Evolutionary conservation across 306 rosid genomes (phyloP).

Genomic region (Nissolia schottii): DNA sequence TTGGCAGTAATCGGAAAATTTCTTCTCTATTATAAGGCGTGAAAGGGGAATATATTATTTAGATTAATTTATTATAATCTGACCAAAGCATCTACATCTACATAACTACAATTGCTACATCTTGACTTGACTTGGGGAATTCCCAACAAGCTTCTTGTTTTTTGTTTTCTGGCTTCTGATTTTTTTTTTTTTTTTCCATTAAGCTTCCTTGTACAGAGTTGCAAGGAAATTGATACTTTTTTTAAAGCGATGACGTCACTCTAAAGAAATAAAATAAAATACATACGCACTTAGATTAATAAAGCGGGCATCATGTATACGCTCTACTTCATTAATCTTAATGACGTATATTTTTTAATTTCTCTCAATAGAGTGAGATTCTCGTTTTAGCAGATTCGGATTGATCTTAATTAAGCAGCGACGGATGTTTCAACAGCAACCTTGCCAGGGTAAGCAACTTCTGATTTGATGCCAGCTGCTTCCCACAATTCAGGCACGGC

Average conservation of each 20-base stretch:
- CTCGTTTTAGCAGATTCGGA: no score
- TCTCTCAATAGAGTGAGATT: no score
- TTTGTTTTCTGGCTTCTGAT: not conserved
- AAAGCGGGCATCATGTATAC: no score
- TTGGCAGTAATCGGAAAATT: no score
- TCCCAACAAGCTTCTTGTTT: not conserved
- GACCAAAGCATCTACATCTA: conserved; percentile 32
- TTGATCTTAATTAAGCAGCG: conserved; percentile 50
- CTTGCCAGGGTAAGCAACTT: conserved; percentile 60
- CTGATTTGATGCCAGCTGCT: conserved; percentile 54
- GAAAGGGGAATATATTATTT: no score
- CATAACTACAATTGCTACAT: conserved; percentile 20
- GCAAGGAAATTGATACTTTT: no score
- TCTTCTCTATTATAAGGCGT: no score
- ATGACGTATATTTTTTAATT: no score
- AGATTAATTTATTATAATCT: conserved; percentile 23
- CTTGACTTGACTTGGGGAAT: conserved; percentile 5
- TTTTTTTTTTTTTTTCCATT: not conserved
- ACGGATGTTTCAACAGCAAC: conserved; percentile 85
- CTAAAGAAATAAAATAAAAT: no score
- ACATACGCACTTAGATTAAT: no score
- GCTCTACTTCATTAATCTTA: no score
- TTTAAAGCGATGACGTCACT: no score
- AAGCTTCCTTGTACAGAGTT: not conserved
- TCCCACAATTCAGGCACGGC: conserved; percentile 92